Base-by-base conservation (phyloP, 2,329 filamentous ascomycete genomes). In the Xylariaceae sp. region DNA sequence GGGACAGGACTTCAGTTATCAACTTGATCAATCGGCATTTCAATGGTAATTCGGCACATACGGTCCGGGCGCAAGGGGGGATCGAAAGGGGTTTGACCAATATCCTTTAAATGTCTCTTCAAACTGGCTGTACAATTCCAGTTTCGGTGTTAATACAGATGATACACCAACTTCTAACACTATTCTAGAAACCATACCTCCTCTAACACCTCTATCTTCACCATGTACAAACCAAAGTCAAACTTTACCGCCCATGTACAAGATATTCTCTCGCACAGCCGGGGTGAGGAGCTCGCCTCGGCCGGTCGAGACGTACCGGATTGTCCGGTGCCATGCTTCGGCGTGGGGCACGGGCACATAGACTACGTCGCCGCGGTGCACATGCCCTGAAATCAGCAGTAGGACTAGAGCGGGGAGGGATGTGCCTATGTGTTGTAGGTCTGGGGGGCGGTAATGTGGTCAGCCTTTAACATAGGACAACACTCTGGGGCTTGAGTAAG, bases 341-440 rank as follows among this genome's bases (percentile, higher is more conserved):
- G 80, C 79, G 45, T 75, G 67, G 1, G 80, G 80, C 44, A 84
- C 52, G 0, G 79, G 79, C 8, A 83, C 64, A 51, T 82, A 77
- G 41, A 84, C 67, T 2, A 67, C 65, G 54, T 82, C 79, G 22
- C 76, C 73, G 20, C 68, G 67, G 12, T 64, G 63, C 19, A 82
- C 68, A 53, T 75, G 68, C 4, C 74, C 71, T 0, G 76, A 80
- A 25, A 76, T 65, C 52, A 84, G 73, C 37, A 83, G 63, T 2
- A 74, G 69, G 0, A 73, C 77, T 5, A 83, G 62, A 0, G 77
- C 70, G 2, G 79, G 80, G 3, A 82, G 66, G 47, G 67, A 67
- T 12, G 70, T 66, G 2, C 71, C 64, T 5, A 72, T 72, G 48
- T 76, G 73, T 47, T 69, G 66, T 2, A 73, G 64, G 50, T 77